phyloP scores from a whole-genome alignment of 192 early-diverging fungal species.

The Funneliformis mosseae region DNA sequence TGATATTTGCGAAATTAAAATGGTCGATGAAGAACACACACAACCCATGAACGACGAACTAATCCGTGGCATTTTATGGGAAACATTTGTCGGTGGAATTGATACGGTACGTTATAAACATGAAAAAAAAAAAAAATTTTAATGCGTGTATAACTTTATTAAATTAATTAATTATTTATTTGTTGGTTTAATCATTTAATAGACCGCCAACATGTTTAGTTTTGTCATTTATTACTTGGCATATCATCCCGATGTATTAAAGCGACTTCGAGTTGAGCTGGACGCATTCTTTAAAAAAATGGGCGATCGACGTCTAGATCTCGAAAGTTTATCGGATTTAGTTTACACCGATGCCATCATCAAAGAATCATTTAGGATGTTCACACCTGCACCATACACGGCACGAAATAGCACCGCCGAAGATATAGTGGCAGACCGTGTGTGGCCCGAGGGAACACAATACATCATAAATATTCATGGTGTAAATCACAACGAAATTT shows the following conservation, averaged over 20 bases:
- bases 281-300: neutral
- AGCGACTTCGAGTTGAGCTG: neutral
- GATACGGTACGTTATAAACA: slow-evolving; percentile 18
- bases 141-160: neutral
- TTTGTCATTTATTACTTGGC: slow-evolving; percentile 6
- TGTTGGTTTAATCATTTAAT: neutral
- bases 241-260: neutral
- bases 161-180: no score
- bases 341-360: slow-evolving; percentile 17
- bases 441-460: slow-evolving; percentile 3
- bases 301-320: neutral
- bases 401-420: neutral
- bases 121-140: no score
- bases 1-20: neutral
- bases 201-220: slow-evolving; percentile 15
- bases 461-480: slow-evolving; percentile 5
- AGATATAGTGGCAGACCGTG: neutral
- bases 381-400: neutral
- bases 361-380: neutral
- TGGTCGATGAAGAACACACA: neutral
- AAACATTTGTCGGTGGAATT: neutral
- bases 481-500: neutral
- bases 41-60: neutral
- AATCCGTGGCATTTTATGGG: neutral
- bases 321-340: neutral